Evolutionary conservation across 176 grass and related monocot species (phyloP).

Genomic region (Oryza australiensis): DNA sequence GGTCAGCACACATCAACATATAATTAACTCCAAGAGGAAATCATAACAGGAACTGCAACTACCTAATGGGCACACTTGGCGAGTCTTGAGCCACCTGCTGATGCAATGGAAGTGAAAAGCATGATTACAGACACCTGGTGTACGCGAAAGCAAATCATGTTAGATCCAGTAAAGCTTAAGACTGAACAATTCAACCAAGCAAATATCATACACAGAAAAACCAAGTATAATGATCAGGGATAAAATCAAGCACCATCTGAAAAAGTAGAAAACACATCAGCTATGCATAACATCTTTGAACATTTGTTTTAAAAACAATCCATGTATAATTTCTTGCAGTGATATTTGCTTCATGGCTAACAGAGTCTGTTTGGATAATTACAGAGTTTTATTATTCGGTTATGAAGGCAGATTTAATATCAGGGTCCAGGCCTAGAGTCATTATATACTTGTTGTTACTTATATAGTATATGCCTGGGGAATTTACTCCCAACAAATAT

Average conservation of each 20-base stretch:
- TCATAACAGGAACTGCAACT: slow-evolving; percentile 11
- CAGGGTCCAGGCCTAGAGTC: neutral
- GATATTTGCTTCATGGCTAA: neutral
- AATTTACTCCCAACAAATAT: neutral
- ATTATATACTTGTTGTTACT: neutral
- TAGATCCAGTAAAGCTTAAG: slow-evolving; percentile 1
- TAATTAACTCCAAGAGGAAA: neutral
- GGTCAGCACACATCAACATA: slow-evolving; percentile 8
- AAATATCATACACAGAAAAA: slow-evolving; percentile 3
- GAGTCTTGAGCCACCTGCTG: slow-evolving; percentile 99
- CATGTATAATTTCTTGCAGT: neutral
- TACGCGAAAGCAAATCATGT: neutral
- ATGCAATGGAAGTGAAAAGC: slow-evolving; percentile 99
- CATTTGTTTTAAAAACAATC: neutral
- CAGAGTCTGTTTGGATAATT: neutral
- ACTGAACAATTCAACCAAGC: neutral
- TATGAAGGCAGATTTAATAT: neutral
- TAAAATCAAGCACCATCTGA: neutral
- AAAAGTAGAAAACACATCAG: neutral
- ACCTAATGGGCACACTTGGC: slow-evolving; percentile 99
- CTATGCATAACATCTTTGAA: neutral
- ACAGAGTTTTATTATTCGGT: neutral
- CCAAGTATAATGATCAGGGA: neutral
- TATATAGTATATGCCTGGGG: neutral
- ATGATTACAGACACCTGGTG: slow-evolving; percentile 97